Base-by-base conservation (phyloP, 2,329 filamentous ascomycete genomes). In the Ascosphaera apis region DNA sequence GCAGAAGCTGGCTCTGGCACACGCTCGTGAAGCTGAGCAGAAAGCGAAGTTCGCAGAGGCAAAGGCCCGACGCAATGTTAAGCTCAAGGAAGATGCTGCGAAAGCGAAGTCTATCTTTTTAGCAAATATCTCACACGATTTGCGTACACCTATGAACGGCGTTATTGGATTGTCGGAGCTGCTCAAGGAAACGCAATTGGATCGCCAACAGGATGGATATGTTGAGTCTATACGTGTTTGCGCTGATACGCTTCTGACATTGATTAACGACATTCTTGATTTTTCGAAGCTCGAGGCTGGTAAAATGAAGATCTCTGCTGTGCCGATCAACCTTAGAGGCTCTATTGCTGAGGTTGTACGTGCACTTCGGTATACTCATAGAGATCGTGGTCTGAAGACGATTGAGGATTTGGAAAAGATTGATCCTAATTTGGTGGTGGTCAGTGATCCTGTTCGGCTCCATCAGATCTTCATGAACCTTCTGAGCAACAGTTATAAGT, bases 71-170 rank as follows among this genome's bases (percentile, higher is more conserved):
- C 64, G 68, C 42, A 74, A 72, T 47, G 70, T 75, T 48, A 68
- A 67, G 44, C 53, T 75, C 30, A 75, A 75, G 43, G 71, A 76
- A 48, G 71, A 76, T 48, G 71, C 71, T 15, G 69, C 70, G 5
- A 70, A 65, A 46, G 69, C 69, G 1, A 98, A 98, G 58, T 95
- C 88, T 0, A 63, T 95, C 6, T 95, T 95, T 58, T 91, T 98
- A 42, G 88, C 88, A 13, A 95, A 95, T 47, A 92, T 95, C 35
- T 73, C 67, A 1, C 72, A 77, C 44, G 72, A 95, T 53, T 64
- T 98, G 25, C 91, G 92, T 51, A 98, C 88, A 1, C 88, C 88
- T 0, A 65, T 95, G 39, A 95, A 95, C 49, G 88, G 86, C 9
- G 93, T 95, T 34, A 64, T 98, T 47, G 88, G 88, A 23, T 67